Percentiles rank a stretch among this genome's conserved stretches.
Conservation (phyloP, 768 basidiomycete genomes). For the Sporobolomyces roseus region DNA sequence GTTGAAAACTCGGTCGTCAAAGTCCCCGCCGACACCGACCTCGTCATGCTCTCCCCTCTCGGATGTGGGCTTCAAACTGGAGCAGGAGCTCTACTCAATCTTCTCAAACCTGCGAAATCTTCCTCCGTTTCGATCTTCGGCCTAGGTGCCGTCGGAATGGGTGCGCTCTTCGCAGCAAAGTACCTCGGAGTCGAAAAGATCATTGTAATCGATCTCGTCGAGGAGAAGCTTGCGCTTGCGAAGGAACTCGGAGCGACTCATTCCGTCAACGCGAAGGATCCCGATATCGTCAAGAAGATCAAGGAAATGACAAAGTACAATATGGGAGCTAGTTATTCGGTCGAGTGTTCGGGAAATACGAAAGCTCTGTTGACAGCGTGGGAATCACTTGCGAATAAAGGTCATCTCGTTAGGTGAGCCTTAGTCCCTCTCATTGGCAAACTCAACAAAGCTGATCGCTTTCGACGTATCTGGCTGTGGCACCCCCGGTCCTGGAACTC, state of each 20-base stretch:
- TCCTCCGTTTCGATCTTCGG: constrained; percentile 40
- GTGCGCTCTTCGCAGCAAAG: constrained; percentile 39
- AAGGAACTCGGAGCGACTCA: constrained; percentile 41
- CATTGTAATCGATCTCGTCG: constrained; percentile 42
- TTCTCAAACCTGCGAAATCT: constrained; percentile 21
- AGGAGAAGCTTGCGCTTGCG: constrained; percentile 31
- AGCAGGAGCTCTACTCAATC: constrained; percentile 32
- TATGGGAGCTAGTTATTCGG: constrained; percentile 33
- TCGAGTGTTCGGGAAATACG: constrained; percentile 40
- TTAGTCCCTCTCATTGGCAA: neutral
- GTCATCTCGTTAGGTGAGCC: constrained; percentile 7
- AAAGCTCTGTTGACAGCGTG: constrained; percentile 33
- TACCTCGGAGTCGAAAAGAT: constrained; percentile 30
- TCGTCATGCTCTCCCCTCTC: constrained; percentile 31
- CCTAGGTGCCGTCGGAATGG: constrained; percentile 41
- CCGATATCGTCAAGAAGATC: constrained; percentile 30
- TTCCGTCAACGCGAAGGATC: constrained; percentile 32
- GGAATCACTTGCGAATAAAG: constrained; percentile 17
- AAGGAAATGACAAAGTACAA: constrained; percentile 24
- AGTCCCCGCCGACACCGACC: constrained; percentile 32
- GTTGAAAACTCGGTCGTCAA: constrained; percentile 37
- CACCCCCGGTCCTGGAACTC: constrained; percentile 19
- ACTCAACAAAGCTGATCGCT: no score
- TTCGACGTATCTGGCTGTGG: neutral
- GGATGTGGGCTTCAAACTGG: constrained; percentile 43